Evolutionary conservation across 2,329 filamentous ascomycete genomes (phyloP).

Genomic region (Clarireedia monteithiana): DNA sequence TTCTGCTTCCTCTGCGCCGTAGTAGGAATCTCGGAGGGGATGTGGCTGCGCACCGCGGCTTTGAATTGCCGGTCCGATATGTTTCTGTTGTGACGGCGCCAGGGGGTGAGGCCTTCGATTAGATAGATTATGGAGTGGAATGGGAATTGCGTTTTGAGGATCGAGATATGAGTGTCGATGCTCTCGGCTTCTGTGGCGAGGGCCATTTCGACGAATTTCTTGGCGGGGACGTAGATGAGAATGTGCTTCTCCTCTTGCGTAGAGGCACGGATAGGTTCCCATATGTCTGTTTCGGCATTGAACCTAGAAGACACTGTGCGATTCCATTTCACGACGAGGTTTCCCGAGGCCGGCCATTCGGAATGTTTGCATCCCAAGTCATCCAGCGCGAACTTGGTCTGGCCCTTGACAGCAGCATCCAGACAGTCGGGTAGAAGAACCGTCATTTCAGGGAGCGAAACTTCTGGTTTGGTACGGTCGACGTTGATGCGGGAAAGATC

Average conservation of each 20-base stretch:
- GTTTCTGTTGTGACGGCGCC: constrained; percentile 62
- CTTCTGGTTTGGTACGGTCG: constrained; percentile 63
- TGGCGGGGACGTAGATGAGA: constrained; percentile 50
- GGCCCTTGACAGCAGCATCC: constrained; percentile 30
- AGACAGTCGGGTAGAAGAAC: constrained; percentile 57
- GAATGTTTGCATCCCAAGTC: constrained; percentile 41
- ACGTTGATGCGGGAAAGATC: constrained; percentile 70
- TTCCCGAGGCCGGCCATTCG: constrained; percentile 37
- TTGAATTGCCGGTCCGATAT: constrained; percentile 60
- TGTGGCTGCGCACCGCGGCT: constrained; percentile 50
- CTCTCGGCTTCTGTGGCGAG: constrained; percentile 38
- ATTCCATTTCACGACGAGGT: constrained; percentile 44
- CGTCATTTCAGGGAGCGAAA: constrained; percentile 70
- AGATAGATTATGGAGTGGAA: constrained; percentile 56
- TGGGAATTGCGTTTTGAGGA: constrained; percentile 46
- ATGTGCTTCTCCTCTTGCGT: constrained; percentile 42
- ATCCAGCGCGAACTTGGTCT: constrained; percentile 42
- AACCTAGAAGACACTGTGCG: constrained; percentile 42
- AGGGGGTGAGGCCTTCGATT: constrained; percentile 59
- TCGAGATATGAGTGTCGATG: constrained; percentile 51
- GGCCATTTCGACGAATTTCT: constrained; percentile 57
- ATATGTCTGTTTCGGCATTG: constrained; percentile 39
- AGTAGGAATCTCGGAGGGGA: constrained; percentile 30
- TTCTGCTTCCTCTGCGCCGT: constrained; percentile 26
- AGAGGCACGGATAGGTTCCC: constrained; percentile 38